phyloP scores from a whole-genome alignment of 1,139 yeast genomes.

The Suhomyces coccinellae region DNA sequence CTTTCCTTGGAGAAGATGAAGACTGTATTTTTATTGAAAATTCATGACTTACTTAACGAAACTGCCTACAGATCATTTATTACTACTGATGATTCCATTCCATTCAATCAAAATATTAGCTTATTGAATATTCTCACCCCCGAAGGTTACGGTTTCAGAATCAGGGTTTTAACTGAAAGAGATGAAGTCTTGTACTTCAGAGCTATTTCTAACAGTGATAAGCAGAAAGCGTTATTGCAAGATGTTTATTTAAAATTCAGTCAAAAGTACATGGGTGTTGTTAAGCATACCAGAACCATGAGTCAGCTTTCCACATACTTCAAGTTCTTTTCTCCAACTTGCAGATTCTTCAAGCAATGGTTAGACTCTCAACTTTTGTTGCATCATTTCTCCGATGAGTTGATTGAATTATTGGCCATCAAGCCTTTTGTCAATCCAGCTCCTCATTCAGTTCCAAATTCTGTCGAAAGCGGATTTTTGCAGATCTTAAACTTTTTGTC shows the following conservation, averaged over 20 bases:
- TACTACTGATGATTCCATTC: slow-evolving; percentile 63
- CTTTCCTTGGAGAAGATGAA: slow-evolving; percentile 85
- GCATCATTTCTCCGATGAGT: slow-evolving; percentile 71
- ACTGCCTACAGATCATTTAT: slow-evolving; percentile 58
- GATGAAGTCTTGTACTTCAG: slow-evolving; percentile 74
- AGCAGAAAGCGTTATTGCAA: slow-evolving; percentile 60
- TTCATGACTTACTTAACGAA: slow-evolving; percentile 58
- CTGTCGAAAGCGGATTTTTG: slow-evolving; percentile 77
- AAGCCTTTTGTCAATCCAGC: slow-evolving; percentile 86
- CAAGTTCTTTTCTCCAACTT: slow-evolving; percentile 76
- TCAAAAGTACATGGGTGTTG: slow-evolving; percentile 64
- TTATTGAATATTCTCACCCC: slow-evolving; percentile 72
- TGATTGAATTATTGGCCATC: slow-evolving; percentile 77
- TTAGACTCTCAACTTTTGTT: slow-evolving; percentile 68
- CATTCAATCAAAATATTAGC: slow-evolving; percentile 60
- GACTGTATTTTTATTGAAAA: slow-evolving; percentile 79
- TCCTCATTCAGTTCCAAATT: slow-evolving; percentile 77
- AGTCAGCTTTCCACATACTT: slow-evolving; percentile 69
- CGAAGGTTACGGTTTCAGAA: slow-evolving; percentile 80
- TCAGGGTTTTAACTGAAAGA: slow-evolving; percentile 75
- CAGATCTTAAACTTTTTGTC: slow-evolving; percentile 72
- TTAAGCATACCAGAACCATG: slow-evolving; percentile 82
- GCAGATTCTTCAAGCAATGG: slow-evolving; percentile 86
- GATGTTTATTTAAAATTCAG: slow-evolving; percentile 64
- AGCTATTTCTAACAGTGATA: slow-evolving; percentile 62